Evolutionary conservation across 1,139 yeast genomes (phyloP).

Genomic region (Sugiyamaella japonica): DNA sequence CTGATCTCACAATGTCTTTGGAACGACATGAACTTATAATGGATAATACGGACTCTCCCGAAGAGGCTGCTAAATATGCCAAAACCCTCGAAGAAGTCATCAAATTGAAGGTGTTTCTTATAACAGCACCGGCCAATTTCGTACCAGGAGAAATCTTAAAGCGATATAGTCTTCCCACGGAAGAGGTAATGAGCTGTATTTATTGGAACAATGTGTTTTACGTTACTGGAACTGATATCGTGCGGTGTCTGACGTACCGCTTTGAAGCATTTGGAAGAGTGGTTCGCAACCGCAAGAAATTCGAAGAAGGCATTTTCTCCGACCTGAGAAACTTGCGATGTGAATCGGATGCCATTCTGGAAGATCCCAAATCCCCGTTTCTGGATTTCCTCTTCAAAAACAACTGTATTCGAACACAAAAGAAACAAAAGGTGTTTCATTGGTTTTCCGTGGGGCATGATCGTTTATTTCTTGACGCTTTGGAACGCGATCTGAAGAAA

Average conservation of each 20-base stretch:
- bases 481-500: slow-evolving; percentile 87
- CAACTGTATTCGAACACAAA: slow-evolving; percentile 88
- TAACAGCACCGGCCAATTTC: slow-evolving; percentile 96
- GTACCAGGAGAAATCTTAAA: slow-evolving; percentile 84
- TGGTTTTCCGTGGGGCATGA: slow-evolving; percentile 98
- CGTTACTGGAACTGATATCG: slow-evolving; percentile 95
- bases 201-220: slow-evolving; percentile 89
- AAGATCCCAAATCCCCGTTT: slow-evolving; percentile 84
- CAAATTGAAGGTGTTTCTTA: slow-evolving; percentile 64
- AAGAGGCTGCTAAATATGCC: slow-evolving; percentile 25
- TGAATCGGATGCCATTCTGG: slow-evolving; percentile 85
- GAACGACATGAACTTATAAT: slow-evolving; percentile 15
- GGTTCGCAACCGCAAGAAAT: slow-evolving; percentile 83
- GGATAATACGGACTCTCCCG: slow-evolving; percentile 19
- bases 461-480: slow-evolving; percentile 86
- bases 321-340: slow-evolving; percentile 85
- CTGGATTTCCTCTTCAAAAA: slow-evolving; percentile 82
- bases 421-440: slow-evolving; percentile 93
- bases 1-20: neutral
- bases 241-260: slow-evolving; percentile 84
- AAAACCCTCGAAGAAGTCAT: slow-evolving; percentile 26
- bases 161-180: slow-evolving; percentile 80
- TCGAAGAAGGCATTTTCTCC: slow-evolving; percentile 94
- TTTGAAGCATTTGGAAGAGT: slow-evolving; percentile 89
- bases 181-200: slow-evolving; percentile 88